phyloP scores from a whole-genome alignment of 345 rosid genomes.

The Pugionium cornutum region DNA sequence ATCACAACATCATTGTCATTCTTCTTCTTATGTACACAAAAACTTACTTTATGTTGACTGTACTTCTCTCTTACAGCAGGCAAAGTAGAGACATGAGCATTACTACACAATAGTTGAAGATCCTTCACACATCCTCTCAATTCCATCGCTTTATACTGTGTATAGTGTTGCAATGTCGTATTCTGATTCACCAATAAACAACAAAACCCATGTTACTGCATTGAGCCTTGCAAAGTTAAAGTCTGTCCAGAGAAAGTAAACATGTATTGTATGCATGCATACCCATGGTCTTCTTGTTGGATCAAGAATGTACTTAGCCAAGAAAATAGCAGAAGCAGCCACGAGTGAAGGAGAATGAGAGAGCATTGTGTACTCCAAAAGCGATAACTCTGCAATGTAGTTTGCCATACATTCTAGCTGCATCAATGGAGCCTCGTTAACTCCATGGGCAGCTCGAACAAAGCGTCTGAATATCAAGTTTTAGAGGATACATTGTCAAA shows the following conservation, averaged over 20 bases:
- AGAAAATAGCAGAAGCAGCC: conserved; percentile 87
- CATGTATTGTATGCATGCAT: conserved; percentile 21
- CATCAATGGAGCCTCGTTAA: conserved; percentile 72
- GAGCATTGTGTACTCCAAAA: conserved; percentile 81
- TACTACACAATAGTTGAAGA: conserved; percentile 63
- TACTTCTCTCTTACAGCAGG: conserved; percentile 91
- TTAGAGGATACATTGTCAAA: conserved; percentile 19
- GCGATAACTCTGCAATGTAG: conserved; percentile 75
- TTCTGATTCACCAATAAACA: conserved; percentile 49
- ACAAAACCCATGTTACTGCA: background rate
- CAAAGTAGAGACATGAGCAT: conserved; percentile 54
- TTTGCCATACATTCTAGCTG: conserved; percentile 89
- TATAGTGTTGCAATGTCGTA: conserved; percentile 81
- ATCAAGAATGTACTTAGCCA: conserved; percentile 73
- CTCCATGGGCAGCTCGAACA: conserved; percentile 81
- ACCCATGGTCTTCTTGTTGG: conserved; percentile 94
- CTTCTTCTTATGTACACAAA: background rate
- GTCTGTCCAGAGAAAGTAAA: background rate
- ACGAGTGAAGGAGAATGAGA: conserved; percentile 70
- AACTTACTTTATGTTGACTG: conserved; percentile 88
- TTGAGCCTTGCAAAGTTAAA: background rate
- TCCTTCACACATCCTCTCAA: conserved; percentile 70
- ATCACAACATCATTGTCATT: background rate
- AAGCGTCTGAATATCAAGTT: conserved; percentile 60
- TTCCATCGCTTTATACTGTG: conserved; percentile 67